These are phyloP conservation scores for Nothomitra cinnamomea DNA, from an alignment of 2,329 filamentous ascomycete species.

Conservation along the genomic window DNA sequence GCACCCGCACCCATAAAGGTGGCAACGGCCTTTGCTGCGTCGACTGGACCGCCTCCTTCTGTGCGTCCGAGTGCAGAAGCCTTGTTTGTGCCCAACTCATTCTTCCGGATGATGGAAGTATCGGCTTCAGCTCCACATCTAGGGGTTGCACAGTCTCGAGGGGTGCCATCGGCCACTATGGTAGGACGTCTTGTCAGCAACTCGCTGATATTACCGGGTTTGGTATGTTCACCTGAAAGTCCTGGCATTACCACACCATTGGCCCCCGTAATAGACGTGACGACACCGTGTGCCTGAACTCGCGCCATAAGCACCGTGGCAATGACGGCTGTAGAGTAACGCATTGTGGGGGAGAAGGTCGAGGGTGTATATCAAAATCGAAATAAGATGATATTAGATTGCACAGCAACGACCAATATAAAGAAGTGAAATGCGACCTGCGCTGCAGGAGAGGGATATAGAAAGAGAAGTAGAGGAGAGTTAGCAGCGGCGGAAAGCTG, in stretches of 20 bases:
- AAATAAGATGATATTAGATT: not conserved
- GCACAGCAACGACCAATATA: no score
- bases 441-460: no score
- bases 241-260: conserved; percentile 47
- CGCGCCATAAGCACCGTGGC: conserved; percentile 29
- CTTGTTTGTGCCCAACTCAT: conserved; percentile 36
- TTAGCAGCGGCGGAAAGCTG: no score
- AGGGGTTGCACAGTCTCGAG: conserved; percentile 46
- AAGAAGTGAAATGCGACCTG: no score
- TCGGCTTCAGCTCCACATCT: conserved; percentile 49
- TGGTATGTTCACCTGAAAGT: conserved; percentile 29
- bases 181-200: conserved; percentile 6
- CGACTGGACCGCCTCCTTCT: conserved; percentile 39
- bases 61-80: conserved; percentile 48
- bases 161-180: conserved; percentile 44
- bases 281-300: conserved; percentile 40
- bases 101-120: conserved; percentile 49
- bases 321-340: conserved; percentile 29
- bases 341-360: conserved; percentile 24
- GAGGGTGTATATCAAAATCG: not conserved
- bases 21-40: conserved; percentile 38
- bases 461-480: no score
- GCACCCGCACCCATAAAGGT: conserved; percentile 38
- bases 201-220: not conserved
- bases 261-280: conserved; percentile 38